These are phyloP conservation scores for Murraya koenigii DNA, from an alignment of 345 rosid genomes.

Conservation along the genomic window DNA sequence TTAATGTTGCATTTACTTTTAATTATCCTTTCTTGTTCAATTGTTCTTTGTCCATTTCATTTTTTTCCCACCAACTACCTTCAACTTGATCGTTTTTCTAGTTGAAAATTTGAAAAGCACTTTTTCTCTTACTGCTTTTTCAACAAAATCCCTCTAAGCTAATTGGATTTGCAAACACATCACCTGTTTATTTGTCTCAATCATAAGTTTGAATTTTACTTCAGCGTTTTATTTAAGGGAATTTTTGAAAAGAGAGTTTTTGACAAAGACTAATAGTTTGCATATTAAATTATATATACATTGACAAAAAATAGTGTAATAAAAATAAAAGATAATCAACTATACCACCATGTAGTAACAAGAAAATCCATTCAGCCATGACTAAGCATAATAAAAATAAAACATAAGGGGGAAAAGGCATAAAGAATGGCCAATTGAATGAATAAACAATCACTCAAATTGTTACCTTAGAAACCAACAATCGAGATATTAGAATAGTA, in stretches of 20 bases:
- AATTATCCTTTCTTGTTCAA: slow-evolving; percentile 5
- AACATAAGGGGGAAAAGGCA: not conserved
- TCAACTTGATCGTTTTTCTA: slow-evolving; percentile 19
- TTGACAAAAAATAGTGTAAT: not conserved
- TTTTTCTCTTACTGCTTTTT: not conserved
- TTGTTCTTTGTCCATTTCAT: not conserved
- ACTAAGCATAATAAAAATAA: not conserved
- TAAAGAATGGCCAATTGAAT: not conserved
- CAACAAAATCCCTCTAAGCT: too few relatives aligned
- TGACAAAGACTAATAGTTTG: not conserved
- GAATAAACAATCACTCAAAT: not conserved
- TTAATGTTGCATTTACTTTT: not conserved
- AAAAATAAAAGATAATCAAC: not conserved
- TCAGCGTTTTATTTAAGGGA: not conserved
- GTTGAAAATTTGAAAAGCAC: not conserved
- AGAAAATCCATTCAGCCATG: not conserved
- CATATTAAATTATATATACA: too few relatives aligned
- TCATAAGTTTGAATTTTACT: not conserved
- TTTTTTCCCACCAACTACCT: slow-evolving; percentile 17
- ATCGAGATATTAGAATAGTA: slow-evolving; percentile 2
- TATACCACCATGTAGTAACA: not conserved
- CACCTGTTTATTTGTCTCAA: not conserved
- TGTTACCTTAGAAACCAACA: not conserved
- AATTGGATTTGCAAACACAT: not conserved
- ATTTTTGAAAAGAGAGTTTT: not conserved